Conservation (phyloP, 148 eudicot genomes). For the Nyssa sinensis region DNA sequence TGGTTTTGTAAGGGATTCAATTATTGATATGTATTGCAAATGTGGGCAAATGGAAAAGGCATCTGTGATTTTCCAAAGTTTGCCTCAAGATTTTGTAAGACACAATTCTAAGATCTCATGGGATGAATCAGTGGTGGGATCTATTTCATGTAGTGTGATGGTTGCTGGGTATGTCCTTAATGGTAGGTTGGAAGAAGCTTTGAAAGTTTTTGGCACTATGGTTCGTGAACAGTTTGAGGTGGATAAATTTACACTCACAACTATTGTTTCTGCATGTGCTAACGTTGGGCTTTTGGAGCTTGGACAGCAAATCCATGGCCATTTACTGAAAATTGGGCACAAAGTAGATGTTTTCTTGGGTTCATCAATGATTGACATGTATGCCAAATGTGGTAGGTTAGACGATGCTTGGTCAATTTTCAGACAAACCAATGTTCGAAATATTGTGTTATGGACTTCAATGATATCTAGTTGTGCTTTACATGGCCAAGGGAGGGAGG, state of each 20-base stretch:
- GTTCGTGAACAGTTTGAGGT: conserved; percentile 41
- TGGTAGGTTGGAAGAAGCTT: conserved; percentile 59
- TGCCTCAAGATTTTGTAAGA: conserved; percentile 5
- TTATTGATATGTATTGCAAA: conserved; percentile 78
- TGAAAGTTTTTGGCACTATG: conserved; percentile 52
- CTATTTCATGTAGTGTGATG: conserved; percentile 58
- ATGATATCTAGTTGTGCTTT: conserved; percentile 64
- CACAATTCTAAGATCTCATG: conserved; percentile 7
- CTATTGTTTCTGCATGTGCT: conserved; percentile 57
- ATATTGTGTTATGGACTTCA: conserved; percentile 67
- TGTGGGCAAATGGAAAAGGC: conserved; percentile 70
- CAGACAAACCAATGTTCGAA: conserved; percentile 33
- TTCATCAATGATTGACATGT: conserved; percentile 85
- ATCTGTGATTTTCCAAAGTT: conserved; percentile 38
- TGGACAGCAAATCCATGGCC: conserved; percentile 70
- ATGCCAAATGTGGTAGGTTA: conserved; percentile 76
- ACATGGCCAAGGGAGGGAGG: conserved; percentile 67
- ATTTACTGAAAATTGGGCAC: conserved; percentile 48
- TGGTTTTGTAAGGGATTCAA: conserved; percentile 54
- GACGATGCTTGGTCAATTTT: conserved; percentile 54
- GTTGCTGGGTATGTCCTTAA: conserved; percentile 62
- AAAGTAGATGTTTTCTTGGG: conserved; percentile 45
- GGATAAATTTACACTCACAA: conserved; percentile 64
- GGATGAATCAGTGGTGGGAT: conserved; percentile 24
- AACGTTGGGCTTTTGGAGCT: conserved; percentile 60